Conservation (phyloP, 495 filamentous ascomycete species). For the Tuber umbilicatum region DNA sequence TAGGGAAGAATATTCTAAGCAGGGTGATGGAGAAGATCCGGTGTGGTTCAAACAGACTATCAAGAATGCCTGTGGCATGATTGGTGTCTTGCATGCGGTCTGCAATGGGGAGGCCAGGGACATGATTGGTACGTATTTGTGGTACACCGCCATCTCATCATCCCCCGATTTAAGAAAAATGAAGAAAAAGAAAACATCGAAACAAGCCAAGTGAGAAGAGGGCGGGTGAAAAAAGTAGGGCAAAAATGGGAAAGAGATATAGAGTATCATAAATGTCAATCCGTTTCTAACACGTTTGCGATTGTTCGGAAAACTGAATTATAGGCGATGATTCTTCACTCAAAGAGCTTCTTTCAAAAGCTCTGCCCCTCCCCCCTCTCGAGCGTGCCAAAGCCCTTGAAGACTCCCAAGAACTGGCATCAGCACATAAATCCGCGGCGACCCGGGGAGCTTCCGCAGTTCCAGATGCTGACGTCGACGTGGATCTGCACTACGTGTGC, state of each 20-base stretch:
- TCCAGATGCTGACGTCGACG: conserved; percentile 59
- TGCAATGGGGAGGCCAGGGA: conserved; percentile 53
- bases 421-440: conserved; percentile 65
- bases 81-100: conserved; percentile 70
- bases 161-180: neutral
- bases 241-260: neutral
- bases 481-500: conserved; percentile 76
- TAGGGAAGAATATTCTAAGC: conserved; percentile 46
- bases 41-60: conserved; percentile 94
- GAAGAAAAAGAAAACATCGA: conserved; percentile 14
- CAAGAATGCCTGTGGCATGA: conserved; percentile 75
- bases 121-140: conserved; percentile 46
- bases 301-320: conserved; percentile 37
- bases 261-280: conserved; percentile 4
- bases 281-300: conserved; percentile 16
- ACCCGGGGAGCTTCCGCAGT: conserved; percentile 64
- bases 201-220: conserved; percentile 2
- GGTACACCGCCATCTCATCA: conserved; percentile 2
- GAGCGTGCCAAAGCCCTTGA: conserved; percentile 67
- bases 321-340: conserved; percentile 38
- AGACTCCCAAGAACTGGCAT: conserved; percentile 61
- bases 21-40: conserved; percentile 51
- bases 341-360: conserved; percentile 29
- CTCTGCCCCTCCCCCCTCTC: conserved; percentile 48
- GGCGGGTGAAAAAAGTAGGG: neutral